Conservation (phyloP, 139 green algal genomes). For the Limnomonas spitsbergensis region DNA sequence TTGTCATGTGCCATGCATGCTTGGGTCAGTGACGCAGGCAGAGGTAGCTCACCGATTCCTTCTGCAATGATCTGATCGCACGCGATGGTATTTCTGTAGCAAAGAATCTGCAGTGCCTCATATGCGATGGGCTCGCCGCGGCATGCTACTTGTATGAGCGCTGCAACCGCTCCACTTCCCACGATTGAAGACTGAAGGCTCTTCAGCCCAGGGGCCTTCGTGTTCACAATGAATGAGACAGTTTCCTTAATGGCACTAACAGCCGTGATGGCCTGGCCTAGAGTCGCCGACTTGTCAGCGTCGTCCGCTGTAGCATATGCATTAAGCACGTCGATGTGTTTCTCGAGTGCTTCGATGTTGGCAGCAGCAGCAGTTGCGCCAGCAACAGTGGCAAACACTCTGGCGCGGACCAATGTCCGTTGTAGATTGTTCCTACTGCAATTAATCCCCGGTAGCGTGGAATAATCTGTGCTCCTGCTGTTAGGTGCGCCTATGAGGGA, state of each 20-base stretch:
- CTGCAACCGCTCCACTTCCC: not conserved
- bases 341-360: too few species aligned
- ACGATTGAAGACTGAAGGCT: not conserved
- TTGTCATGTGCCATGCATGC: too few species aligned
- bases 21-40: not conserved
- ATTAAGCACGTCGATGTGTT: too few species aligned
- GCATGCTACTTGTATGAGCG: not conserved
- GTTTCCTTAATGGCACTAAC: not conserved
- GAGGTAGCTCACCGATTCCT: not conserved
- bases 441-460: too few species aligned
- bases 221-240: not conserved
- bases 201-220: not conserved
- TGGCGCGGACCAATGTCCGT: too few species aligned
- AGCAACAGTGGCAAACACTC: too few species aligned
- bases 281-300: too few species aligned
- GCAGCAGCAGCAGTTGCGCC: too few species aligned
- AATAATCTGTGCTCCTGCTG: too few species aligned
- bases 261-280: not conserved
- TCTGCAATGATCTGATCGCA: slow-evolving; percentile 3
- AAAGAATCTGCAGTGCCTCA: slow-evolving; percentile 11
- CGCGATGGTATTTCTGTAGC: slow-evolving; percentile 3
- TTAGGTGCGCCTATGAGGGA: too few species aligned
- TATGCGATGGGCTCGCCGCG: not conserved
- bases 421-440: too few species aligned
- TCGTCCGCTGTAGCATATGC: too few species aligned